These are phyloP conservation scores for Solanum appendiculatum DNA, from an alignment of 257 asterid genomes.

Conservation along the genomic window DNA sequence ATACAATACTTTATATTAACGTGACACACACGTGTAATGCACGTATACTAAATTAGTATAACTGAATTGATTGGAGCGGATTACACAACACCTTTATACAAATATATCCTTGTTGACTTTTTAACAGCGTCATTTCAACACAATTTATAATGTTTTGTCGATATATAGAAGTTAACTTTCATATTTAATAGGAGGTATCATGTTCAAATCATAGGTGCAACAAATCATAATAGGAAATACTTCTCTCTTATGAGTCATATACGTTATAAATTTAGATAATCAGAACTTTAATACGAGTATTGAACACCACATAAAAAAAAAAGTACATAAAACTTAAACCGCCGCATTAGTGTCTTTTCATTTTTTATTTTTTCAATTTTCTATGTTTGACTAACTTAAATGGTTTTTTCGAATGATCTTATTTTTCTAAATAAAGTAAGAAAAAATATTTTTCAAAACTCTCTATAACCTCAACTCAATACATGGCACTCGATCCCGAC, in stretches of 20 bases:
- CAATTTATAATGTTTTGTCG: neutral
- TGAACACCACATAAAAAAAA: neutral
- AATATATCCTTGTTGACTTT: neutral
- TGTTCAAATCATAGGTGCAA: neutral
- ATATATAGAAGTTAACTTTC: neutral
- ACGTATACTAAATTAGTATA: neutral
- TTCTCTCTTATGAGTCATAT: neutral
- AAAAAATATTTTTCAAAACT: no score
- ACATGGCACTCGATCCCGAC: neutral
- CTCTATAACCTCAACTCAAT: neutral
- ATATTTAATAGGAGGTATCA: neutral
- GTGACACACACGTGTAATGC: neutral
- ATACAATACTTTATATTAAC: neutral
- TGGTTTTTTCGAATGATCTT: neutral
- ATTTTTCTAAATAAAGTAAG: neutral
- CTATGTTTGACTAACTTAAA: neutral
- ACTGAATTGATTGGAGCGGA: neutral
- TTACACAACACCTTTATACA: neutral
- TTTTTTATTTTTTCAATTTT: no score
- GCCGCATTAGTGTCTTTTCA: neutral
- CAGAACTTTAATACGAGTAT: neutral
- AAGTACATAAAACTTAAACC: neutral
- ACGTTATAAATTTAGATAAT: neutral
- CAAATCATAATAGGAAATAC: neutral
- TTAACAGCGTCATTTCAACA: neutral